Evolutionary conservation across 768 basidiomycete species (phyloP), one percentile per base, ranked within the genome.

Genomic region (Boletus tylopilopsis): DNA sequence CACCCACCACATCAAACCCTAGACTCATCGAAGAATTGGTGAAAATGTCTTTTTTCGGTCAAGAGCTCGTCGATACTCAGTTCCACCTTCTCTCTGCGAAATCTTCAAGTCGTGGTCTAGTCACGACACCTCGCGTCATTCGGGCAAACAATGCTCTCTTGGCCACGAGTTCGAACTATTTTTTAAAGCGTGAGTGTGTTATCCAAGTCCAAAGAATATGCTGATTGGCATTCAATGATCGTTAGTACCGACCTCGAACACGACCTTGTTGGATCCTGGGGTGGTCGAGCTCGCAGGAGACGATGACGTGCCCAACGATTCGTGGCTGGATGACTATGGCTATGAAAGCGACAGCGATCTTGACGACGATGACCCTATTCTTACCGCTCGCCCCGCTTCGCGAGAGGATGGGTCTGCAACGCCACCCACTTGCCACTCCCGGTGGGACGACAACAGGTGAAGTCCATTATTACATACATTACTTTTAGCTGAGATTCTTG

Each of bases 331-430:
- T 7, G 62, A 61, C 5, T 63, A 67, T 45, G 67, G 52, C 10
- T 68, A 68, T 42, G 57, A 41, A n/a, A 65, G 64, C 4, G 68
- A 69, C 47, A 69, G 68, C 19, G 68, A 69, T 30, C 59, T 69
- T 4, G 68, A 67, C n/a, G 68, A 61, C 16, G 67, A 64, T 7
- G 62, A 34, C 4, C 16, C 33, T 29, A 1, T 29, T 12, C 27
- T 12, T 29, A 12, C 5, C 27, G 27, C 12, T 12, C 11, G 2
- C 27, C 10, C 9, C 9, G 27, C 12, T 29, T 0, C 27, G n/a
- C n/a, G n/a, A 29, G 12, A 9, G 27, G 27, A 29, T 10, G 2
- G 12, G 27, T 12, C 11, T 29, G 27, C 29, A 12, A 30, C 7
- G 29, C 12, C 12, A 34, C 12, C 33, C 15, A 54, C n/a, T n/a